Evolutionary conservation across 805 yeast genomes (phyloP).

Genomic region (Ogataea trehalophila): DNA sequence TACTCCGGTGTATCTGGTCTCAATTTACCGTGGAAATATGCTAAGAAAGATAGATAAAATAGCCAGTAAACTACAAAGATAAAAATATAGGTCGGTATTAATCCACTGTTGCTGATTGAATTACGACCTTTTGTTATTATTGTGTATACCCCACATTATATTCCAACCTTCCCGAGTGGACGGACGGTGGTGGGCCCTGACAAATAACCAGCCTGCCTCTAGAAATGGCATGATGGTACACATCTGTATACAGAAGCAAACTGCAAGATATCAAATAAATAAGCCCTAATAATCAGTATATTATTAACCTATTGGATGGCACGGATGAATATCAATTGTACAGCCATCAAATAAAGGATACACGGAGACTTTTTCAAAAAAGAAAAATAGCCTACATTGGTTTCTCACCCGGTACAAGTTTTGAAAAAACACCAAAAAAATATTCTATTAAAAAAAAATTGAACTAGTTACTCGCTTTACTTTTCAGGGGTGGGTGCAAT

Average conservation of each 20-base stretch:
- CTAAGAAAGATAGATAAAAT: too few relatives aligned
- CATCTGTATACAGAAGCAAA: too few relatives aligned
- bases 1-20: too few relatives aligned
- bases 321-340: neutral
- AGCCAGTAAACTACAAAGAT: too few relatives aligned
- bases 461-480: neutral
- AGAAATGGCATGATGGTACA: too few relatives aligned
- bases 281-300: neutral
- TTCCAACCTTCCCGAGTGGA: too few relatives aligned
- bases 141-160: too few relatives aligned
- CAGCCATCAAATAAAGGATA: neutral
- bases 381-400: conserved; percentile 2
- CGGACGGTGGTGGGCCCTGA: neutral
- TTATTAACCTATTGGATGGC: neutral
- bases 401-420: neutral
- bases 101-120: too few relatives aligned
- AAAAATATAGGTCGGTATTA: too few relatives aligned
- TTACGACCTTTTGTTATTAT: too few relatives aligned
- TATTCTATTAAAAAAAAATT: too few relatives aligned
- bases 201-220: neutral
- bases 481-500: neutral
- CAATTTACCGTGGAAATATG: too few relatives aligned
- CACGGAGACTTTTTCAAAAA: neutral
- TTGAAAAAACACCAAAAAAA: neutral
- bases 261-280: neutral